Evolutionary conservation across 2,329 filamentous ascomycete species (phyloP), one percentile per base, ranked within the genome.

Genomic region (Colletotrichum salicis): DNA sequence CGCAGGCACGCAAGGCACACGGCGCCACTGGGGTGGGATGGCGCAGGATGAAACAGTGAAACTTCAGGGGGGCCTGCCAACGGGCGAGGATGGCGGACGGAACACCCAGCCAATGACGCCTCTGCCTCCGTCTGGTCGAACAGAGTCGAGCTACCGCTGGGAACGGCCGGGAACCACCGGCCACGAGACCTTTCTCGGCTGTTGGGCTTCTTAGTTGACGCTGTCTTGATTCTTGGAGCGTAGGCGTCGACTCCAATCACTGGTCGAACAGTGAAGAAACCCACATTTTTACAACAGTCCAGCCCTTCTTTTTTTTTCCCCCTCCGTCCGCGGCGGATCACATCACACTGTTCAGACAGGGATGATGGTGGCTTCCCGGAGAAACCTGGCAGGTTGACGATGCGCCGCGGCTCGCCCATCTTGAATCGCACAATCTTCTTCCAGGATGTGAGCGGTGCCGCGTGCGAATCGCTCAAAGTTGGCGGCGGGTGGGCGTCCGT

Each of bases 21-120:
- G 41, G 65, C 70, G 57, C 67, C 73, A 74, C 64, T 55, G 41
- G 67, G 56, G 37, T 71, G 67, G 71, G 64, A 71, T 64, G 71
- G 71, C 67, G 57, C 67, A 64, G 67, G 59, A 24, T 71, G 73
- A 74, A 74, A 74, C 73, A 62, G 71, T 69, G 71, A 73, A 73
- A 73, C 67, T 56, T 55, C 73, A 74, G 64, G 73, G 59, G 67
- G 57, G 67, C 55, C 48, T 69, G 58, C 69, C 65, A 71, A 58
- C 51, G 57, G 64, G 64, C 24, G 33, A 63, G 52, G 59, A 60
- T 63, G 59, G 59, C 33, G 67, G 56, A 62, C 27, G 45, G 61
- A 67, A 71, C 67, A 70, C 13, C 19, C 31, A 62, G 41, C 67
- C 70, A 72, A 72, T 72, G 70, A 48, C 57, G 62, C 56, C 70